Percentiles rank a stretch among this genome's conserved stretches.
Evolutionary conservation across 2,329 filamentous ascomycete species (phyloP).

Genomic region (Domatiomyces catenatus): DNA sequence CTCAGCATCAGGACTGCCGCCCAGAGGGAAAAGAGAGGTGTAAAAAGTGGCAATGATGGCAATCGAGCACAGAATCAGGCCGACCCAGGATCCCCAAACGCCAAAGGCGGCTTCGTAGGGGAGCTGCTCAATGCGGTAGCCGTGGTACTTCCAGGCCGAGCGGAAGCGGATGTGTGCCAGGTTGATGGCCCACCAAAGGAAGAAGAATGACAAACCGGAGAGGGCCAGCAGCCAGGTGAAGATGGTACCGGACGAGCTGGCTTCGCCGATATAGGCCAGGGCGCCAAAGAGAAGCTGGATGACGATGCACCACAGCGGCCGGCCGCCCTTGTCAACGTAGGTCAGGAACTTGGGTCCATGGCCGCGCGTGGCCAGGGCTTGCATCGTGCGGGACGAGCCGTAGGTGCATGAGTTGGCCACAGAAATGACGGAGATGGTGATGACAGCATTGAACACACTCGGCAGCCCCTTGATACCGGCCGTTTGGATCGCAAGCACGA

Average conservation of each 20-base stretch:
- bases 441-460: conserved; percentile 84
- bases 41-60: conserved; percentile 78
- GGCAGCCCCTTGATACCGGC: conserved; percentile 68
- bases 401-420: conserved; percentile 89
- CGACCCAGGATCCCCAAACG: conserved; percentile 63
- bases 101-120: conserved; percentile 71
- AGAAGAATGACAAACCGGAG: conserved; percentile 58
- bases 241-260: conserved; percentile 27
- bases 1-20: conserved; percentile 23
- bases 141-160: conserved; percentile 54
- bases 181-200: conserved; percentile 43
- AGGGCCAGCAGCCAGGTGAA: conserved; percentile 69
- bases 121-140: conserved; percentile 56
- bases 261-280: conserved; percentile 60
- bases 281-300: conserved; percentile 54
- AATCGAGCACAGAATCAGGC: conserved; percentile 57
- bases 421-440: conserved; percentile 75
- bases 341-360: conserved; percentile 63
- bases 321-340: conserved; percentile 70
- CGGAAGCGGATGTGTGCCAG: conserved; percentile 75
- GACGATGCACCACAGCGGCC: conserved; percentile 58
- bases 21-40: conserved; percentile 66
- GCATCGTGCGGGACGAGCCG: conserved; percentile 76
- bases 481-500: conserved; percentile 80
- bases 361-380: conserved; percentile 71